Evolutionary conservation across 768 basidiomycete species (phyloP), one percentile per base, ranked within the genome.

Genomic region (Termitomyces sp.): DNA sequence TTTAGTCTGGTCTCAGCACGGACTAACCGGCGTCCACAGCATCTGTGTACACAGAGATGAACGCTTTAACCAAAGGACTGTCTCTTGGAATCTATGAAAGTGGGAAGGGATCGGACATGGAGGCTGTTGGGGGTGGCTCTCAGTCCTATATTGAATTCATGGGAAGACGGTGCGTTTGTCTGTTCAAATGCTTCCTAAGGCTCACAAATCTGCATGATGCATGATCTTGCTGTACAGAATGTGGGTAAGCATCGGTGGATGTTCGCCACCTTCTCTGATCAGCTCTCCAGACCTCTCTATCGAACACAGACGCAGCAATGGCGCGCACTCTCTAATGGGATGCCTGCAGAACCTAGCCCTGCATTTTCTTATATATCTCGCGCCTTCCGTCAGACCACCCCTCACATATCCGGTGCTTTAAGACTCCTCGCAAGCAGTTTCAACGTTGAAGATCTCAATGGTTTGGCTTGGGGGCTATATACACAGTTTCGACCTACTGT

Each of bases 11-110:
- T 10, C 9, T 14, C 42, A 18, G 24, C 16, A 51, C 13, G 12
- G 33, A 24, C 28, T 53, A 38, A 58, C 18, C 28, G 4, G 22
- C 33, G 5, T 38, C 12, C 7, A 20, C 26, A 94, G 95, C 94
- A 5, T 90, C 92, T 49, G 92, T 88, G 20, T 97, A 94, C 70
- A 96, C 94, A 10, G 93, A 96, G 68, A 83, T 96, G 81, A 96
- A 95, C 62, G 92, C 92, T 0, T 74, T 90, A 40, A 77, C 87
- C 30, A 96, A 94, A 69, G 94, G 93, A 12, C 78, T 92, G 24
- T 86, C 88, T 35, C 76, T 97, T 26, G 94, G 95, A 3, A 80
- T 94, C 55, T 87, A 86, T 65, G 77, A 86, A 52, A 70, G 78
- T 61, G 74, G 76, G 28, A 80, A 79, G 52, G 78, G 80, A 58